Base-by-base conservation (phyloP, 441 rosid genomes). In the Breynia disticha region DNA sequence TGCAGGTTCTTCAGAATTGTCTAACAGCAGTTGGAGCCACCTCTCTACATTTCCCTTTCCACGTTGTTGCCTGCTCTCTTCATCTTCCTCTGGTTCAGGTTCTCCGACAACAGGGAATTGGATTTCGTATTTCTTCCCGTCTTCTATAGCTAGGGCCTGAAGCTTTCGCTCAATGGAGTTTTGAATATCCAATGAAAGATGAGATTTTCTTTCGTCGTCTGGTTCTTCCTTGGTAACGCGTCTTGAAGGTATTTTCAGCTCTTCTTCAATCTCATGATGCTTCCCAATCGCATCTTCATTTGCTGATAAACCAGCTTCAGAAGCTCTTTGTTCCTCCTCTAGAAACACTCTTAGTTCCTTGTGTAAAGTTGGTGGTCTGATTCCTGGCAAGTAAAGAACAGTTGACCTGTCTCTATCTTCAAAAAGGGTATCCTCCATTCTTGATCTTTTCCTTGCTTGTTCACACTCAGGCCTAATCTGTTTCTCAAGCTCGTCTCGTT, bases 21-120 rank as follows among this genome's bases (percentile, higher is more conserved):
- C 86, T 44, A 88, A 67, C 73, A 91, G 66, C 75, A 91, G 70
- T 58, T 79, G 81, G 14, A 88, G 94, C 97, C 98, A 91, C 70
- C 76, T 84, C 73, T 91, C 97, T 2, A 91, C 80, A 49, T 91
- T 84, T 69, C 86, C 97, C 75, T 83, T 91, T 39, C 98, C 98
- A 0, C 89, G 76, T 58, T 65, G 74, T 69, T 66, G 79, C 67
- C 82, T 75, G 64, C 77, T 78, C 56, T 85, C 88, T 64, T 84
- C 93, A 59, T 82, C 89, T 67, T 82, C 85, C 50, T 80, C 85
- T 21, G 32, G 75, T 66, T 76, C 80, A 49, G 43, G 64, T 64
- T 72, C 79, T 59, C 66, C 57, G 19, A 55, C 13, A 37, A 44
- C 47, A 14, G 75, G 71, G 46, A 77, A 65, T 57, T 58, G 71